Conservation (phyloP, 1,284 basidiomycete genomes). For the Fomitopsis palustris region DNA sequence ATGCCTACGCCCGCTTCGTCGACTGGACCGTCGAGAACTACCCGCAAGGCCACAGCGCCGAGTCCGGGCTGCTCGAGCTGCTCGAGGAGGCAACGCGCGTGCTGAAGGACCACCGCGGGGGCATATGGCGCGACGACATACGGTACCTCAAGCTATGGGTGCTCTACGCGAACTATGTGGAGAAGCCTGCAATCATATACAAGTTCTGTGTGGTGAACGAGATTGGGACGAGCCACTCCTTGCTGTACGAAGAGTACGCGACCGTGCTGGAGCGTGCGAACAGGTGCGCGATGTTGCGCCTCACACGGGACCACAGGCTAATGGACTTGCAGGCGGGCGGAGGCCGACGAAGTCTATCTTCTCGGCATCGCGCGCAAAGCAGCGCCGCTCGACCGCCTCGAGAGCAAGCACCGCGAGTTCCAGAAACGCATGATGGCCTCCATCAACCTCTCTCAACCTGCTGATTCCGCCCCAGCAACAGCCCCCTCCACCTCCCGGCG, state of each 20-base stretch:
- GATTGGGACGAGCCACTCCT: conserved; percentile 78
- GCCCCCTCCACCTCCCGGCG: conserved; percentile 27
- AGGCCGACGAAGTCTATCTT: conserved; percentile 85
- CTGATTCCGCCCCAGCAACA: conserved; percentile 16
- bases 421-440: conserved; percentile 77
- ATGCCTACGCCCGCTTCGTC: conserved; percentile 60
- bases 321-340: conserved; percentile 55
- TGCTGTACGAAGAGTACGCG: conserved; percentile 93
- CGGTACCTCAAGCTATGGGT: conserved; percentile 93
- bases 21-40: conserved; percentile 73
- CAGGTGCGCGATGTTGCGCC: conserved; percentile 43
- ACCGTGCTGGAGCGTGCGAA: conserved; percentile 73
- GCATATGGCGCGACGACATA: conserved; percentile 65
- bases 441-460: conserved; percentile 20
- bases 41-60: conserved; percentile 60
- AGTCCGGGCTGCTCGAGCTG: conserved; percentile 77
- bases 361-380: conserved; percentile 87
- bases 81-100: conserved; percentile 80
- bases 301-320: not conserved
- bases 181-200: conserved; percentile 74
- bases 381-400: conserved; percentile 80
- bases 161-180: conserved; percentile 82
- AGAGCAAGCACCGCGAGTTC: conserved; percentile 83
- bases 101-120: conserved; percentile 65
- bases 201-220: conserved; percentile 86